phyloP scores from a whole-genome alignment of 2,329 filamentous ascomycete species.

The Alternaria consortialis region DNA sequence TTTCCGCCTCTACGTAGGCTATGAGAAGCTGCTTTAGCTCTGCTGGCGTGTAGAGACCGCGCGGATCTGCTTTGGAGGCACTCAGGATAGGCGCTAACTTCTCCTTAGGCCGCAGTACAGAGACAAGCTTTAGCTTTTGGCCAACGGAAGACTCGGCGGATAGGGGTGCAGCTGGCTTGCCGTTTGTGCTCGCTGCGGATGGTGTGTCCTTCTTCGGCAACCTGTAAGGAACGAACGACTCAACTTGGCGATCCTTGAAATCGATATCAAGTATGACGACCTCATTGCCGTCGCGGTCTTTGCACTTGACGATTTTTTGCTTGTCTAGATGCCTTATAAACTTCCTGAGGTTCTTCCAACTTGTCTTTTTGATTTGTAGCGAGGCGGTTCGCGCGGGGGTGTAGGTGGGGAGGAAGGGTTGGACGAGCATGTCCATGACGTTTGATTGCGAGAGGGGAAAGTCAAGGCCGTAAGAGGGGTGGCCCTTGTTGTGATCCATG shows the following conservation, averaged over 20 bases:
- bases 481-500: slow-evolving; percentile 63
- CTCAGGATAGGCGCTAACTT: slow-evolving; percentile 66
- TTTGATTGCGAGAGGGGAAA: slow-evolving; percentile 71
- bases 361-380: slow-evolving; percentile 74
- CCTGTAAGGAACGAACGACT: slow-evolving; percentile 68
- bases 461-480: slow-evolving; percentile 64
- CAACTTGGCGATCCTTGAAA: slow-evolving; percentile 65
- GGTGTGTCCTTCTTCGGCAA: slow-evolving; percentile 65
- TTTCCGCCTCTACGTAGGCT: slow-evolving; percentile 66
- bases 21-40: slow-evolving; percentile 67
- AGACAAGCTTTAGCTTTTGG: slow-evolving; percentile 61
- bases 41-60: slow-evolving; percentile 66
- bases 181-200: slow-evolving; percentile 42
- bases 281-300: slow-evolving; percentile 71
- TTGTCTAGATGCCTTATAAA: slow-evolving; percentile 75
- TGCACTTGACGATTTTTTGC: slow-evolving; percentile 67
- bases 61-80: slow-evolving; percentile 59
- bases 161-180: slow-evolving; percentile 53
- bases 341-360: slow-evolving; percentile 75
- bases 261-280: slow-evolving; percentile 71
- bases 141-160: slow-evolving; percentile 55
- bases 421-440: slow-evolving; percentile 69
- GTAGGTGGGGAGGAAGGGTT: slow-evolving; percentile 71
- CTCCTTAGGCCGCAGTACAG: slow-evolving; percentile 65
- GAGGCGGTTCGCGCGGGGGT: slow-evolving; percentile 64